Conservation (phyloP, 345 rosid species). For the Citropsis articulata region DNA sequence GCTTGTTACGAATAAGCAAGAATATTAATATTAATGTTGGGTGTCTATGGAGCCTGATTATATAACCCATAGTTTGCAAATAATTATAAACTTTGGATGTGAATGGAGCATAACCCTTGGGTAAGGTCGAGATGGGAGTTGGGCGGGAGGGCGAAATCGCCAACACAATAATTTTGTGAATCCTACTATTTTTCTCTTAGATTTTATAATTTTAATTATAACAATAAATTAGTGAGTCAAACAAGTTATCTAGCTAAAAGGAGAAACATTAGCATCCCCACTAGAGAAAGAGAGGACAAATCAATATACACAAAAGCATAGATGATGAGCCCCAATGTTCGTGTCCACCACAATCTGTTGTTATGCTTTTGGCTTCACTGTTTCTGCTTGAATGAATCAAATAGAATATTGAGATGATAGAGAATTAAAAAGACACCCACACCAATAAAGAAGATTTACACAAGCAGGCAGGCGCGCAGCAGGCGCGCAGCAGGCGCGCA, state of each 20-base stretch:
- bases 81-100: too few relatives aligned
- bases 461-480: neutral
- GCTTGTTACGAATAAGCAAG: neutral
- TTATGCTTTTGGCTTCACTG: neutral
- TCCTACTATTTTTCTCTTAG: too few relatives aligned
- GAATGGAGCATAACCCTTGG: too few relatives aligned
- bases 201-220: too few relatives aligned
- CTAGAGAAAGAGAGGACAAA: neutral
- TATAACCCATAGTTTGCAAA: too few relatives aligned
- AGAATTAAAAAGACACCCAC: neutral
- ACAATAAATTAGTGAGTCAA: too few relatives aligned
- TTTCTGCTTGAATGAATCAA: neutral
- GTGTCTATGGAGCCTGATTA: too few relatives aligned
- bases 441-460: neutral
- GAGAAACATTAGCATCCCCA: neutral
- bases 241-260: neutral
- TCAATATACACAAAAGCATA: neutral
- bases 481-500: neutral
- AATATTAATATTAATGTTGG: too few relatives aligned
- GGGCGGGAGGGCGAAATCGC: too few relatives aligned
- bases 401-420: neutral
- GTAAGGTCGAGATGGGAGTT: too few relatives aligned
- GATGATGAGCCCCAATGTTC: neutral
- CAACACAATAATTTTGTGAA: too few relatives aligned
- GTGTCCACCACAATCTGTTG: neutral